Evolutionary conservation across 2,329 filamentous ascomycete species (phyloP), one percentile per base, ranked within the genome.

Genomic region (Tolypocladium cylindrosporum): DNA sequence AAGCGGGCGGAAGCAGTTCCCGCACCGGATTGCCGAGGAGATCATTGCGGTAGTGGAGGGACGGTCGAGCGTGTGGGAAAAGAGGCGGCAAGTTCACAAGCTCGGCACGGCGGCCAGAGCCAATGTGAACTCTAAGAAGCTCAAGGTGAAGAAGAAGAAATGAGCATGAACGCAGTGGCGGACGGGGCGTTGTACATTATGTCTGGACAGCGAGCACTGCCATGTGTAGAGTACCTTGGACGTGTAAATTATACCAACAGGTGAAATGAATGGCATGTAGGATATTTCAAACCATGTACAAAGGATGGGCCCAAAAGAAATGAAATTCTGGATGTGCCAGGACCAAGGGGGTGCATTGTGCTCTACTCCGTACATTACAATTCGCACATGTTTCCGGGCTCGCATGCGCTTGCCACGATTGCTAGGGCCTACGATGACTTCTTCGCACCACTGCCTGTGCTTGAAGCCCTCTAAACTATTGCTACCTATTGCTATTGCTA

Each of bases 31-130:
- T 61, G 91, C 90, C 1, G 87, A 93, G 69, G 93, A 97, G 80
- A 77, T 97, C 60, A 81, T 97, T 57, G 82, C 88, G 41, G 89
- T 97, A 34, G 86, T 95, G 11, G 92, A 97, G 78, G 94, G 94
- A 39, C 83, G 83, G 66, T 95, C 91, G 63, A 70, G 74, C 31
- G 87, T 91, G 53, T 99, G 94, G 94, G 91, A 96, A 48, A 87
- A 84, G 78, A 82, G 94, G 65, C 80, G 82, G 63, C 75, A 79
- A 62, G 75, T 95, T 58, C 94, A 99, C 75, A 95, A 91, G 82
- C 74, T 87, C 65, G 91, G 84, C 61, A 90, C 92, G 41, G 81
- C 84, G 36, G 83, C 89, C 34, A 83, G 94, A 75, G 87, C 89
- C 40, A 97, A 97, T 68, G 65, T 86, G 66, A 73, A 64, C 40